Conservation (phyloP, 129 eudicot genomes). For the Tagetes erecta region DNA sequence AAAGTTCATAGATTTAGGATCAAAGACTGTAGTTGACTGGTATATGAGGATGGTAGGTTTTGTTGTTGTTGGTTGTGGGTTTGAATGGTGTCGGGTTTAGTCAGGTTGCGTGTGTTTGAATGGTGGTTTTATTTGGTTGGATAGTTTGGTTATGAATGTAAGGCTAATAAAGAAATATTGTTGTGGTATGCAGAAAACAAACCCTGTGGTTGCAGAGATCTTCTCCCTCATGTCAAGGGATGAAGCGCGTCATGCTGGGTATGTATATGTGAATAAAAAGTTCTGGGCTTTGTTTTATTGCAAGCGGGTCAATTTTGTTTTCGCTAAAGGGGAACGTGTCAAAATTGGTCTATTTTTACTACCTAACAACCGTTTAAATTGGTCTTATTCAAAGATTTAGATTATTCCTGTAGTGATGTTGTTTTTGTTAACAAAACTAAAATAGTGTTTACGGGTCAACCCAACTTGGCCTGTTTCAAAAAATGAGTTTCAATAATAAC, state of each 20-base stretch:
- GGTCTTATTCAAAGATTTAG: too few relatives aligned
- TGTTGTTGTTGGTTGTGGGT: neutral
- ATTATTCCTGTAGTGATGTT: neutral
- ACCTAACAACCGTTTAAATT: too few relatives aligned
- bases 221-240: constrained; percentile 99
- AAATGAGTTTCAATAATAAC: neutral
- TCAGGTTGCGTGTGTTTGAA: neutral
- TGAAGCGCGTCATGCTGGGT: constrained; percentile 99
- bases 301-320: neutral
- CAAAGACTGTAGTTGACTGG: neutral
- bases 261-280: constrained; percentile 24
- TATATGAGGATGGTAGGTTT: neutral
- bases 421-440: neutral
- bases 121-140: neutral
- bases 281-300: neutral
- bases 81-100: neutral
- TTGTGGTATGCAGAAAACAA: constrained; percentile 80
- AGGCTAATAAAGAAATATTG: constrained; percentile 3
- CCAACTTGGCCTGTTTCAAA: neutral
- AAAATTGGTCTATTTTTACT: neutral
- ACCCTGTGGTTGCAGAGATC: constrained; percentile 98
- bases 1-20: neutral
- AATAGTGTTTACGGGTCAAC: neutral
- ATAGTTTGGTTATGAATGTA: neutral
- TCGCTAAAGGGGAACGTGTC: neutral